Evolutionary conservation across 2,329 filamentous ascomycete genomes (phyloP).

Genomic region (Fusarium luffae): DNA sequence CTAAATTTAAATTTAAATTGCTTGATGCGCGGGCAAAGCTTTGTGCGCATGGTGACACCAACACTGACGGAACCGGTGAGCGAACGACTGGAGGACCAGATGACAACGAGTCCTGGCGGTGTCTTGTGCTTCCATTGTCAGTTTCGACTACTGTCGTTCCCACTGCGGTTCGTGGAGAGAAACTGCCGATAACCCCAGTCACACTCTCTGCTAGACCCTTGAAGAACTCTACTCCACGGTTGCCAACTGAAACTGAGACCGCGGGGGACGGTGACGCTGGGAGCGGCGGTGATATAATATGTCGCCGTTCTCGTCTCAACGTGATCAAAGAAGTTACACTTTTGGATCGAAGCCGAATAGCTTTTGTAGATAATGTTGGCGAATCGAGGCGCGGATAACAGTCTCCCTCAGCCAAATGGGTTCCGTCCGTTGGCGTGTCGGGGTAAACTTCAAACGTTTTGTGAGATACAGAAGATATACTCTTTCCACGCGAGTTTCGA

Average conservation of each 20-base stretch:
- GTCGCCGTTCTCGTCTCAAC: conserved; percentile 16
- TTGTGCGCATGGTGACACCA: conserved; percentile 34
- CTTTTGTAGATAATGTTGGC: conserved; percentile 24
- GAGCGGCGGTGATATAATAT: conserved; percentile 7
- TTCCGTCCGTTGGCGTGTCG: conserved; percentile 18
- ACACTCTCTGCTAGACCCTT: conserved; percentile 32
- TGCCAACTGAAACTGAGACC: conserved; percentile 35
- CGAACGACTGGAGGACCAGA: conserved; percentile 22
- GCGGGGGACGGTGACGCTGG: conserved; percentile 21
- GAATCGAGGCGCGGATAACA: conserved; percentile 44
- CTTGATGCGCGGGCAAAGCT: conserved; percentile 25
- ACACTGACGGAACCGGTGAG: conserved; percentile 20
- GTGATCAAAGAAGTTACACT: conserved; percentile 38
- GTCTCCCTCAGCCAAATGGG: conserved; percentile 30
- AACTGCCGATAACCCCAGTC: conserved; percentile 37
- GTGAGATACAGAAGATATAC: conserved; percentile 46
- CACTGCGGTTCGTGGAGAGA: conserved; percentile 36
- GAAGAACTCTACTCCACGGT: conserved; percentile 34
- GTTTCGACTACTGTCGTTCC: conserved; percentile 22
- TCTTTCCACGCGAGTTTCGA: conserved; percentile 51
- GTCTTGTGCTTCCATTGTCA: conserved; percentile 18
- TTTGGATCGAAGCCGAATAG: conserved; percentile 42
- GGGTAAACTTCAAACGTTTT: conserved; percentile 47
- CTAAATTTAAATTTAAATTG: conserved; percentile 41
- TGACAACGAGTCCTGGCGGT: conserved; percentile 32